Conservation (phyloP, 2,329 filamentous ascomycete species). For the Exophiala sideris region DNA sequence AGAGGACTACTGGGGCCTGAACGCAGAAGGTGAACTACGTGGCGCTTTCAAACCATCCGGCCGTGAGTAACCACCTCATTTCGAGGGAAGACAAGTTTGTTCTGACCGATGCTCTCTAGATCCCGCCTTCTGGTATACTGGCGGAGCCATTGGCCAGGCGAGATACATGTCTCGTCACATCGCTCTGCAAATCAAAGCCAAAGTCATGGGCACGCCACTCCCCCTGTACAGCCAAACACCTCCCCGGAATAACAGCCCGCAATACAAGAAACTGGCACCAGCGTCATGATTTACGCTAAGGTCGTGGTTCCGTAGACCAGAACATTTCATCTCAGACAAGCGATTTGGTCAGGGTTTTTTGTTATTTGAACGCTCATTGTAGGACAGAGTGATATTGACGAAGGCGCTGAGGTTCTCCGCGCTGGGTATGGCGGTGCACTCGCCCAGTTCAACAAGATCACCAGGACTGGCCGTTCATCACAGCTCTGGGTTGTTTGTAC, state of each 20-base stretch:
- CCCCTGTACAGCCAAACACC: slow-evolving; percentile 17
- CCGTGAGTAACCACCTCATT: slow-evolving; percentile 31
- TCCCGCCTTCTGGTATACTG: slow-evolving; percentile 45
- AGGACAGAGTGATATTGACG: no score
- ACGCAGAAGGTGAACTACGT: slow-evolving; percentile 47
- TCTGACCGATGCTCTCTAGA: slow-evolving; percentile 26
- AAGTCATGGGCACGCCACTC: slow-evolving; percentile 21
- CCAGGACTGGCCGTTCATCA: no score
- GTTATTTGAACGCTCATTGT: no score
- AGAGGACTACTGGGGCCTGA: slow-evolving; percentile 44
- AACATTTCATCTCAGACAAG: no score
- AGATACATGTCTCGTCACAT: slow-evolving; percentile 43
- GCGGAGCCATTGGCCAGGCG: slow-evolving; percentile 38
- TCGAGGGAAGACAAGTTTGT: slow-evolving; percentile 25
- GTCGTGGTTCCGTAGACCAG: no score
- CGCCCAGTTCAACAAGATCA: no score
- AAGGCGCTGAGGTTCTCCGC: no score
- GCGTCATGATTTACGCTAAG: no score
- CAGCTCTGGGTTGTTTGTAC: no score
- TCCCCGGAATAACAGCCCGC: not conserved
- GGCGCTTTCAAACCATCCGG: slow-evolving; percentile 39
- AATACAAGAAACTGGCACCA: no score
- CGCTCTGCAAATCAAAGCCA: slow-evolving; percentile 45
- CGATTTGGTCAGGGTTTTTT: no score
- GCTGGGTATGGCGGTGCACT: no score